phyloP scores from a whole-genome alignment of 306 rosid genomes.

The Citrullus mucosospermus region DNA sequence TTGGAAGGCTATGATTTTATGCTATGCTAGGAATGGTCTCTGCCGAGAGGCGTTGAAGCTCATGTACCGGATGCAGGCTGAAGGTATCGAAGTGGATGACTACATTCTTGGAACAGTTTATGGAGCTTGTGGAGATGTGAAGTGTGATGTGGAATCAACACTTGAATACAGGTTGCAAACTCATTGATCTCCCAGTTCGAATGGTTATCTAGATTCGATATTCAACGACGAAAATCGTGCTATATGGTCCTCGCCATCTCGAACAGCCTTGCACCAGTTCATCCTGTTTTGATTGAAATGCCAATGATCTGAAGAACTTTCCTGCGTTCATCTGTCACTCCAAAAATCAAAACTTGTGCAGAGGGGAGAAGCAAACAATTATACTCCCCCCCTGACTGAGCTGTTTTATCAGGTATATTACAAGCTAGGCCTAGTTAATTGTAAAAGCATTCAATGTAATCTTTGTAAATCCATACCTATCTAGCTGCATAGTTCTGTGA shows the following conservation, averaged over 20 bases:
- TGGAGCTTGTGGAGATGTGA: conserved; percentile 47
- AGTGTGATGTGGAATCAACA: conserved; percentile 23
- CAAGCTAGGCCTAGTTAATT: background rate
- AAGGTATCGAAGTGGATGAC: conserved; percentile 71
- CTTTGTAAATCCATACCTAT: background rate
- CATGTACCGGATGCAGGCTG: conserved; percentile 64
- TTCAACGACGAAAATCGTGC: background rate
- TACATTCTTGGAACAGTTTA: conserved; percentile 49
- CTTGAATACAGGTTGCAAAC: conserved; percentile 28
- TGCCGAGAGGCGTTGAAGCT: conserved; percentile 74
- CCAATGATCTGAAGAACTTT: background rate
- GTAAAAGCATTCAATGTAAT: background rate
- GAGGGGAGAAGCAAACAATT: background rate
- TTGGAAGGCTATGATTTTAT: conserved; percentile 86
- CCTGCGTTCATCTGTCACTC: background rate
- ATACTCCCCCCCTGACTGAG: background rate
- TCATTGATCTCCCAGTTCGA: conserved; percentile 3
- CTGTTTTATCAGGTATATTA: background rate
- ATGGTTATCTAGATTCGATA: background rate
- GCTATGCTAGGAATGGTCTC: conserved; percentile 72
- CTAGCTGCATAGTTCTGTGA: background rate
- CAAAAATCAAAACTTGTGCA: background rate
- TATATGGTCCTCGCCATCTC: background rate
- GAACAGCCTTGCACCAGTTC: background rate
- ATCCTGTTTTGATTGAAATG: background rate